Evolutionary conservation across 257 asterid species (phyloP), one percentile per base, ranked within the genome.

Genomic region (Osmanthus fragrans): DNA sequence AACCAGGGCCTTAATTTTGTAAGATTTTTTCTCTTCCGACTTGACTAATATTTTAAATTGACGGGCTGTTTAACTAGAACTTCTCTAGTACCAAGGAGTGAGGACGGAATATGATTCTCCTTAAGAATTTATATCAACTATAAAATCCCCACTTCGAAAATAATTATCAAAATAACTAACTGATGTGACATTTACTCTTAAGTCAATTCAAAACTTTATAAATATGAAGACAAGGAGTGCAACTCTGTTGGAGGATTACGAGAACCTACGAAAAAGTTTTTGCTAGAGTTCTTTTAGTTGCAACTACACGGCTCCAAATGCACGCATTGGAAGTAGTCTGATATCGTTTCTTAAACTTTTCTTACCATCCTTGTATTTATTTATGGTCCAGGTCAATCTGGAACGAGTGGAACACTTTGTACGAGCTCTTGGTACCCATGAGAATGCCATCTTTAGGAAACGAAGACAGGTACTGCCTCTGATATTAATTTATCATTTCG

Each of bases 381-480:
- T 37, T 68, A 73, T 69, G 77, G 18, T 72, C 60, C 81, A 90
- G 96, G 93, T 90, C 75, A 82, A 84, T 76, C 82, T 88, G 84
- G 80, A 83, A 77, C 82, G 89, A 33, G 86, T 84, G 63, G 93
- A 82, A 36, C 88, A 82, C 77, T 90, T 89, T 73, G 72, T 90
- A 70, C 91, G 74, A 80, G 85, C 91, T 72, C 77, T 90, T 78
- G 90, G 85, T 73, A 56, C 85, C 29, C 60, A 79, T 49, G 96
- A 90, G 82, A 72, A 73, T 78, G 82, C 78, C 8, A 83, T 87
- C 80, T 90, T 90, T 78, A 84, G 75, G 84, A 89, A 80, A 79
- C 83, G 92, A 39, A 82, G 36, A 39, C 88, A 82, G 92, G 90
- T 90, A 83, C 30, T 72, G 33, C 25, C 34, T 77, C 71, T 77